phyloP scores from a whole-genome alignment of 108 stramenopile species.

The Mayamaea pseudoterrestris region DNA sequence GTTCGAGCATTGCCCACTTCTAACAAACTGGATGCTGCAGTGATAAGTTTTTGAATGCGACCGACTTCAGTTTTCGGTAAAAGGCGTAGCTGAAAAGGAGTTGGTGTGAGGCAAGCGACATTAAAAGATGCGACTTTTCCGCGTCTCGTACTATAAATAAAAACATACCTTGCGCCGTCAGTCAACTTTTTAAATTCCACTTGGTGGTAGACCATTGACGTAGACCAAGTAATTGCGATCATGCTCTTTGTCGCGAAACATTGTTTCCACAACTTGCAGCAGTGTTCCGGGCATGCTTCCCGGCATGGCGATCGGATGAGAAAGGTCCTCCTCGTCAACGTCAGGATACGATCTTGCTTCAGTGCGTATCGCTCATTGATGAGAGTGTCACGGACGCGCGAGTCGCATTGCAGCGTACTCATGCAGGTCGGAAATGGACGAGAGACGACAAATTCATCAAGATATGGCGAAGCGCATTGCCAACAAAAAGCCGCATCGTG shows the following conservation, averaged over 20 bases:
- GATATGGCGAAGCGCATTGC: constrained; percentile 73
- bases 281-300: constrained; percentile 54
- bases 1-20: constrained; percentile 34
- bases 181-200: constrained; percentile 33
- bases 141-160: no score
- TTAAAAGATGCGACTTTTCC: no score
- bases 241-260: constrained; percentile 30
- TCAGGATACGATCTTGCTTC: constrained; percentile 17
- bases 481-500: constrained; percentile 63
- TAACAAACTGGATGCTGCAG: constrained; percentile 19
- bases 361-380: constrained; percentile 36
- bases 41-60: constrained; percentile 6
- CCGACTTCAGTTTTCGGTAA: not conserved
- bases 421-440: constrained; percentile 42
- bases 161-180: constrained; percentile 28
- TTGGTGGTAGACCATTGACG: constrained; percentile 60
- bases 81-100: not conserved
- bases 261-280: constrained; percentile 46
- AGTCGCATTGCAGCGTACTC: constrained; percentile 72
- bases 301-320: constrained; percentile 45
- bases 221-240: constrained; percentile 69
- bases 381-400: constrained; percentile 47
- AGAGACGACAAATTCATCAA: constrained; percentile 58
- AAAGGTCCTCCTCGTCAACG: constrained; percentile 36
- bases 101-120: not conserved